Evolutionary conservation across 345 rosid genomes (phyloP).

Genomic region (Pistacia vera): DNA sequence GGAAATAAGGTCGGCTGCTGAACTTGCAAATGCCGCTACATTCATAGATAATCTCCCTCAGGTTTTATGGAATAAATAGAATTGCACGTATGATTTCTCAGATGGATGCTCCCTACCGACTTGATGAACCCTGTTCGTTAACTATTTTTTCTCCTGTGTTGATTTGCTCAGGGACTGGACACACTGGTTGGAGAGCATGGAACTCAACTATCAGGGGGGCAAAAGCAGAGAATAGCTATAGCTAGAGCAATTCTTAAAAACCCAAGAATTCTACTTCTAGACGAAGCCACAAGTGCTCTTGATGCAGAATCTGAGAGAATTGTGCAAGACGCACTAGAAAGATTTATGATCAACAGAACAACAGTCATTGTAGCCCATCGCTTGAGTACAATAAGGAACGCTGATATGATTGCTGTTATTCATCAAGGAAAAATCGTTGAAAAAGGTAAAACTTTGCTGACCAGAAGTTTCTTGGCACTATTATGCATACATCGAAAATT

Average conservation of each 20-base stretch:
- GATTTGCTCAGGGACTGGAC: conserved; percentile 20
- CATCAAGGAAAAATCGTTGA: conserved; percentile 40
- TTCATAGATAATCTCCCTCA: conserved; percentile 51
- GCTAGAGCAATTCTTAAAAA: not conserved
- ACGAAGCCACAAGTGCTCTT: not conserved
- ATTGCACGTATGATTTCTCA: not conserved
- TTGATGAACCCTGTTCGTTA: not conserved
- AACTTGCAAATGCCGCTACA: conserved; percentile 48
- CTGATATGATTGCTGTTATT: not conserved
- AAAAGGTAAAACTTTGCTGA: conserved; percentile 33
- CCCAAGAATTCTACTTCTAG: not conserved
- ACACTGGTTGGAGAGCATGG: not conserved
- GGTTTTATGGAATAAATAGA: conserved; percentile 16
- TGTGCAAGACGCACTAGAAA: not conserved
- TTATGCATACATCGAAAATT: not conserved
- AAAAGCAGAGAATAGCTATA: not conserved
- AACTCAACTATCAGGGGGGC: not conserved
- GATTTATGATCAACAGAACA: not conserved
- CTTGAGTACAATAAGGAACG: not conserved
- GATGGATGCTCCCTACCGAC: not conserved
- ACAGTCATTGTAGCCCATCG: not conserved
- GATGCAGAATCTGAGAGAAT: not conserved
- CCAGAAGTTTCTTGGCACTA: not conserved
- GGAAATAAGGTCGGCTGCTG: conserved; percentile 42
- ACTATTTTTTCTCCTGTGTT: not conserved